phyloP scores from a whole-genome alignment of 2,329 filamentous ascomycete species.

The Cordyceps cicadae region DNA sequence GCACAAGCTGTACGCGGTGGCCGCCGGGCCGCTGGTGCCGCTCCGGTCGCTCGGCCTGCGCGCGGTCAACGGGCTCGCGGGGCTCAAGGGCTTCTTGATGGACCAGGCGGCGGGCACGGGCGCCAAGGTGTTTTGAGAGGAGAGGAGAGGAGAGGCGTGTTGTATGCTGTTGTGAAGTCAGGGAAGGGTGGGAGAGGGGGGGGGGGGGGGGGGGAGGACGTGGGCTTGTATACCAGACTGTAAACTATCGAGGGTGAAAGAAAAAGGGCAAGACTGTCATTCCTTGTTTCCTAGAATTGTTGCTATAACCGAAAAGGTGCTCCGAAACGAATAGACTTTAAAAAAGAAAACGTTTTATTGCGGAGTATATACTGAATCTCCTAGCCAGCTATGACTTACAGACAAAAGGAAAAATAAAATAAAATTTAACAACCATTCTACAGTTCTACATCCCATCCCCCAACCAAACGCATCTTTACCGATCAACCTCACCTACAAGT shows the following conservation, averaged over 20 bases:
- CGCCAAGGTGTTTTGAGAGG: conserved; percentile 31
- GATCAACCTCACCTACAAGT: conserved; percentile 52
- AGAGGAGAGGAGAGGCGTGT: not conserved
- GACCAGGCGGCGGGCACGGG: conserved; percentile 53
- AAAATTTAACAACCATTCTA: conserved; percentile 26
- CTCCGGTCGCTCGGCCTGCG: conserved; percentile 68
- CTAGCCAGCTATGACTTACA: conserved; percentile 33
- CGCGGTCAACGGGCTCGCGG: conserved; percentile 64
- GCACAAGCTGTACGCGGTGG: conserved; percentile 83
- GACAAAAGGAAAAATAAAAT: conserved; percentile 20
- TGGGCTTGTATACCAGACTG: too few species aligned
- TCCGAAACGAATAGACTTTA: not conserved
- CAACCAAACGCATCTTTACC: conserved; percentile 31
- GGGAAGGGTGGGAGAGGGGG: too few species aligned
- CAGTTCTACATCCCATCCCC: conserved; percentile 17
- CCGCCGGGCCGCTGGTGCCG: conserved; percentile 69
- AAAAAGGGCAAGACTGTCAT: too few species aligned
- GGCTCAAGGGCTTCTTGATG: conserved; percentile 84
- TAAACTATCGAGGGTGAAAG: not conserved
- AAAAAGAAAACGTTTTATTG: conserved; percentile 21
- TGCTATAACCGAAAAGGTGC: not conserved
- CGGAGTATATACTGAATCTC: conserved; percentile 31
- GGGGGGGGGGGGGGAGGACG: too few species aligned
- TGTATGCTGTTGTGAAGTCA: not conserved
- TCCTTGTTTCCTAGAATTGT: not conserved